Conservation (phyloP, 2,329 filamentous ascomycete genomes). For the Aspergillus eucalypticola region DNA sequence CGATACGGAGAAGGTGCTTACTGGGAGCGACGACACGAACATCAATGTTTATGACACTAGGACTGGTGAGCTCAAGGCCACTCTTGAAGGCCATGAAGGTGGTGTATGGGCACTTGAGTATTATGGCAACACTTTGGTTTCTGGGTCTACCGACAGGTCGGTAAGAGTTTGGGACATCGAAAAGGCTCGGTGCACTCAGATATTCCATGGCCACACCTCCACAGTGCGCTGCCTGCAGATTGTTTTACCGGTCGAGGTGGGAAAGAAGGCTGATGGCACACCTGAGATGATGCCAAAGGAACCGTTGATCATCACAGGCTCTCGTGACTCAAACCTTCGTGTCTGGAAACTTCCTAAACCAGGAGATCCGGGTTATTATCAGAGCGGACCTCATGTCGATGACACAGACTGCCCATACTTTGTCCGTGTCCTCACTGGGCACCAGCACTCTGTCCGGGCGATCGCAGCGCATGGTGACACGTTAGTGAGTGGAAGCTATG, state of each 20-base stretch:
- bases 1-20: constrained; percentile 96
- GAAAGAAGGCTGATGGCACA: constrained; percentile 68
- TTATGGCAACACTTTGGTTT: constrained; percentile 90
- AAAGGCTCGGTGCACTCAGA: constrained; percentile 85
- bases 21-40: constrained; percentile 93
- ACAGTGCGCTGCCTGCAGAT: constrained; percentile 96
- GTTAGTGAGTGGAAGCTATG: constrained; percentile 95
- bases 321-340: constrained; percentile 86
- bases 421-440: constrained; percentile 79
- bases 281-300: constrained; percentile 89
- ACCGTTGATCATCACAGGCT: constrained; percentile 95
- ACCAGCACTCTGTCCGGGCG: constrained; percentile 90
- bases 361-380: constrained; percentile 74
- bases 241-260: constrained; percentile 78
- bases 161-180: constrained; percentile 99
- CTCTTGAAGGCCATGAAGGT: constrained; percentile 89
- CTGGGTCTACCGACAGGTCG: constrained; percentile 91
- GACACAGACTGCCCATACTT: constrained; percentile 90
- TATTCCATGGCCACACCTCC: constrained; percentile 96
- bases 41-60: constrained; percentile 99
- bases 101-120: constrained; percentile 98
- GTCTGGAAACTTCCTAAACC: constrained; percentile 91
- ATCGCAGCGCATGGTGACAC: constrained; percentile 95
- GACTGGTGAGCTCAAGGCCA: constrained; percentile 79
- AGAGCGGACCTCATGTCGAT: constrained; percentile 70